Evolutionary conservation across 2,329 filamentous ascomycete genomes (phyloP).

Genomic region (Falciphora oryzae): DNA sequence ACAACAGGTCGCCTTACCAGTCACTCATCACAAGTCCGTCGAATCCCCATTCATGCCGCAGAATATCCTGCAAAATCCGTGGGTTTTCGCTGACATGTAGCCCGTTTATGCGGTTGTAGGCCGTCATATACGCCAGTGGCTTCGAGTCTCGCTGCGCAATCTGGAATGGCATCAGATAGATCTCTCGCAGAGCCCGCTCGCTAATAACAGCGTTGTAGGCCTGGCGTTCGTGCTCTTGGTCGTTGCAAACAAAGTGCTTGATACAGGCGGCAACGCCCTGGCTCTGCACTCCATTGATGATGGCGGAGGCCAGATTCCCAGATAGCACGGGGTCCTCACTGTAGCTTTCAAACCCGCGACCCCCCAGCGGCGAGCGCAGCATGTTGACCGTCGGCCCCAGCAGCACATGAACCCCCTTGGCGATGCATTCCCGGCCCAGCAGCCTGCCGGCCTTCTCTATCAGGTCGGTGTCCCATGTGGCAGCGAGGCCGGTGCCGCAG

Average conservation of each 20-base stretch:
- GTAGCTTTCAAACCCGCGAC: constrained; percentile 33
- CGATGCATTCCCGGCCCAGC: constrained; percentile 61
- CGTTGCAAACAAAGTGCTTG: constrained; percentile 36
- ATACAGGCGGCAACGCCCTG: constrained; percentile 30
- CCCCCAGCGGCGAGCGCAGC: constrained; percentile 32
- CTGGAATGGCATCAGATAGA: constrained; percentile 34
- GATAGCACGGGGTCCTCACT: constrained; percentile 34
- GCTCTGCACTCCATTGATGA: constrained; percentile 30
- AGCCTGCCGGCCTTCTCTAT: constrained; percentile 57
- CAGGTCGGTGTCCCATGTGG: constrained; percentile 61
- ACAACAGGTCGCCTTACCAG: constrained; percentile 22
- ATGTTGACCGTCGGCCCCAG: constrained; percentile 53
- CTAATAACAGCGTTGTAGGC: constrained; percentile 29
- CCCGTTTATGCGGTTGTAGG: constrained; percentile 35
- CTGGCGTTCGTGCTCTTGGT: constrained; percentile 32
- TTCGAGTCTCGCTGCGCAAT: constrained; percentile 28
- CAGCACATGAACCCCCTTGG: constrained; percentile 63
- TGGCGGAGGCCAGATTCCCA: constrained; percentile 28
- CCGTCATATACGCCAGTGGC: constrained; percentile 31
- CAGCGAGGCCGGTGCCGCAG: constrained; percentile 43
- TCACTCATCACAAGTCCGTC: constrained; percentile 34
- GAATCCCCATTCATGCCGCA: constrained; percentile 33
- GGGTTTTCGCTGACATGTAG: constrained; percentile 31
- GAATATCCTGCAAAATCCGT: constrained; percentile 26
- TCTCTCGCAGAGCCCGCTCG: constrained; percentile 33